Base-by-base conservation (phyloP, 2,329 filamentous ascomycete species). In the Parasarocladium wereldwijsianum region DNA sequence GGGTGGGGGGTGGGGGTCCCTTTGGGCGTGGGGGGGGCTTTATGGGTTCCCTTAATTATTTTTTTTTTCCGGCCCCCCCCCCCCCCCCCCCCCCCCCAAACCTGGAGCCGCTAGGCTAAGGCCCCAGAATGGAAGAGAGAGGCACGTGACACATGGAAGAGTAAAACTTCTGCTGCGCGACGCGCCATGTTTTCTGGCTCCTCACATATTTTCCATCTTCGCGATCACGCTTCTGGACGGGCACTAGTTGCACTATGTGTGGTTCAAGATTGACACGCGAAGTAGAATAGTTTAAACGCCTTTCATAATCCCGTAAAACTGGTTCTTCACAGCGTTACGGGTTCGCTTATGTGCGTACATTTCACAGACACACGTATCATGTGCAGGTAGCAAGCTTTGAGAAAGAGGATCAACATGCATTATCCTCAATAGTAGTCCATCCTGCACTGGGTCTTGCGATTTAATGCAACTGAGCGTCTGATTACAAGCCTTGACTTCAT, bases 281-380 rank as follows among this genome's bases (percentile, higher is more conserved):
- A 69, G 67, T 56, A 72, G 66, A 72, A 40, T 34, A 55, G 11
- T 54, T 24, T 26, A n/a, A 25, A 32, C 51, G 62, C 65, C 60
- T 61, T 69, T 71, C 62, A 70, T 68, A 71, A 72, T 72, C 65
- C 62, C 57, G 53, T 58, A 48, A 36, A 46, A 31, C 45, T 45
- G 44, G 41, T 44, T 42, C 43, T 41, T 38, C 52, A 54, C 60
- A 58, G 61, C 57, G 58, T 55, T 50, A 53, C 57, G 59, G 67
- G 65, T 72, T 72, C 67, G 67, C 67, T 57, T 72, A 65, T 66
- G 66, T 52, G 66, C 66, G 58, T 50, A 71, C 64, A 72, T 64
- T 22, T 25, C 29, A 37, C n/a, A n/a, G 14, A 15, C 12, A 11
- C 23, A 6, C 10, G 26, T 8, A 20, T 16, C 18, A 8, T 19